A percentile compares a stretch with the other conserved stretches of the same genome.
Conservation (phyloP, 176 grass and related monocot species). For the Puya raimondii region DNA sequence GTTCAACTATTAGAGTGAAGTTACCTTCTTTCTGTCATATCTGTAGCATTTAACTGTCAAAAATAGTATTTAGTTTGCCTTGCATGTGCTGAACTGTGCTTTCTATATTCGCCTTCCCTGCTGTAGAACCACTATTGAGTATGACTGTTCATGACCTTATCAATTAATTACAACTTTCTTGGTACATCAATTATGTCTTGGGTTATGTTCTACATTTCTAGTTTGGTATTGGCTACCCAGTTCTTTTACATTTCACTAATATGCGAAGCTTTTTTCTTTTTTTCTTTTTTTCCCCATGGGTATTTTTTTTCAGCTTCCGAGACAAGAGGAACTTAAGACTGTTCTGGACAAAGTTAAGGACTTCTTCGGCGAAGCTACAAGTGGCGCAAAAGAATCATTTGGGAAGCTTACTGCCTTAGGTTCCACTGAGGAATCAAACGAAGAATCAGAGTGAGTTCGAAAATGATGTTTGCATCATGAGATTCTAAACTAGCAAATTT, state of each 20-base stretch:
- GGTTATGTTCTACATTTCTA: not conserved
- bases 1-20: too few species aligned
- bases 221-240: not conserved
- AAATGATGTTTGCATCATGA: not conserved
- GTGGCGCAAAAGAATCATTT: conserved; percentile 84
- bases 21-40: too few species aligned
- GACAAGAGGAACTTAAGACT: conserved; percentile 80
- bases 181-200: not conserved
- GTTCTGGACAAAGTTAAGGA: conserved; percentile 91
- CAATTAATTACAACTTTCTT: not conserved
- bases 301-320: conserved; percentile 59
- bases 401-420: conserved; percentile 65
- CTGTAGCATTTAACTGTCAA: too few species aligned
- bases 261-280: not conserved
- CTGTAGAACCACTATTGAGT: too few species aligned
- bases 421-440: conserved; percentile 46
- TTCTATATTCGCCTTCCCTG: too few species aligned
- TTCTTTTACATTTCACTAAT: not conserved
- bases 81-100: not conserved
- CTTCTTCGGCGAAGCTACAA: conserved; percentile 64
- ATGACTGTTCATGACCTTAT: not conserved
- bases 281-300: not conserved
- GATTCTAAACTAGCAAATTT: not conserved
- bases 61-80: not conserved
- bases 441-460: conserved; percentile 30